phyloP scores from a whole-genome alignment of 2,329 filamentous ascomycete species.

The Colletotrichum noveboracense region DNA sequence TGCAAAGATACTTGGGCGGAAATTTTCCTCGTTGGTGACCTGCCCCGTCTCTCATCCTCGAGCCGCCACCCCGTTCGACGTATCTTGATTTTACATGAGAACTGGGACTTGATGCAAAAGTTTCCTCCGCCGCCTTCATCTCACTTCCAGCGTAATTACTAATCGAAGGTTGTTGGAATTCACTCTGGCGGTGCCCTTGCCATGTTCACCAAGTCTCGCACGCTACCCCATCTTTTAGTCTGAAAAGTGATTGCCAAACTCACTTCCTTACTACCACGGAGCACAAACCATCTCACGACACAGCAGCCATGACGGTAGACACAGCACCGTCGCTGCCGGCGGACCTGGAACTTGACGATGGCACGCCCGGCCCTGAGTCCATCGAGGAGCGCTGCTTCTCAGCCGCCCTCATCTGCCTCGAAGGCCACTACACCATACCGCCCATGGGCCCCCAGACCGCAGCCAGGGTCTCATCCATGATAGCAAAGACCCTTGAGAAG shows the following conservation, averaged over 20 bases:
- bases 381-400: conserved; percentile 70
- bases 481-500: conserved; percentile 67
- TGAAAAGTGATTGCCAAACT: neutral
- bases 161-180: neutral
- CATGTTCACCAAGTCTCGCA: neutral
- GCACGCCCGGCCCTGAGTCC: conserved; percentile 44
- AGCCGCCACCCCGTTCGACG: neutral
- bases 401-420: conserved; percentile 64
- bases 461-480: conserved; percentile 59
- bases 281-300: neutral
- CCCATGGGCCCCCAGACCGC: conserved; percentile 64
- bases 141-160: neutral
- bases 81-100: conserved; percentile 2
- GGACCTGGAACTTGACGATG: conserved; percentile 25
- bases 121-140: neutral
- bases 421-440: conserved; percentile 63
- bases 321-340: conserved; percentile 13
- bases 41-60: neutral
- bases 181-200: neutral
- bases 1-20: conserved; percentile 14
- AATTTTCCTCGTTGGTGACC: conserved; percentile 15
- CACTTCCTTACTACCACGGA: neutral
- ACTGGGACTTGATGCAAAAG: neutral
- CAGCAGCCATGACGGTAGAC: conserved; percentile 19
- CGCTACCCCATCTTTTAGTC: neutral